Percentiles rank a stretch among this genome's conserved stretches.
These are phyloP conservation scores for Pichia sp. DNA, from an alignment of 1,139 yeast species.

Conservation along the genomic window DNA sequence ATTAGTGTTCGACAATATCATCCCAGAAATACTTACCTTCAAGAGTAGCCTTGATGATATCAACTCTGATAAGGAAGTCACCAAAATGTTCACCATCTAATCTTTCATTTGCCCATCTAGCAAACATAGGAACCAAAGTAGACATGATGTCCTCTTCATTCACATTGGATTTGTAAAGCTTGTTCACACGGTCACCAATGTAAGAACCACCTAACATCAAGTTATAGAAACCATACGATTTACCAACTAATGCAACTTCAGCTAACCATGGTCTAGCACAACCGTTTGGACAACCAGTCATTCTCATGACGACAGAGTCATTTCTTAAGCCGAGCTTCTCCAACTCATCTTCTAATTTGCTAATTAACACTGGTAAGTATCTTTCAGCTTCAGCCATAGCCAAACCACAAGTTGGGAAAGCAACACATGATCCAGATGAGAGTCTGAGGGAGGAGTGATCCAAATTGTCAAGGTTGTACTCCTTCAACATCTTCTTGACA, in stretches of 20 bases:
- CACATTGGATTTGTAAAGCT: conserved; percentile 80
- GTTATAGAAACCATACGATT: conserved; percentile 90
- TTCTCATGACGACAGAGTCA: conserved; percentile 93
- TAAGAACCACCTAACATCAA: conserved; percentile 96
- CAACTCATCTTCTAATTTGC: conserved; percentile 73
- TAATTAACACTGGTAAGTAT: conserved; percentile 75
- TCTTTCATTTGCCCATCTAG: conserved; percentile 92
- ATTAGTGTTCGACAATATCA: conserved; percentile 67
- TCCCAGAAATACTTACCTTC: conserved; percentile 96
- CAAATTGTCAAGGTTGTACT: conserved; percentile 80
- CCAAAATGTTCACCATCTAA: conserved; percentile 92
- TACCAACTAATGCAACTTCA: conserved; percentile 92
- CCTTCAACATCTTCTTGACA: conserved; percentile 56
- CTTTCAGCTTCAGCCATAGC: conserved; percentile 99
- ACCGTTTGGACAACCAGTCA: conserved; percentile 99
- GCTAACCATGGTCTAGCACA: conserved; percentile 99
- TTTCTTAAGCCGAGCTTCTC: conserved; percentile 93
- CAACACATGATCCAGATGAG: conserved; percentile 95
- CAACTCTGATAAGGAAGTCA: conserved; percentile 81
- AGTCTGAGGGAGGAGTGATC: conserved; percentile 70
- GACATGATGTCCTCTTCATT: conserved; percentile 84
- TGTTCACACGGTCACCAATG: conserved; percentile 89
- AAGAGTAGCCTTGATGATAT: conserved; percentile 77
- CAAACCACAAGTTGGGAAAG: conserved; percentile 97
- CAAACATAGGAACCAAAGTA: conserved; percentile 76